These are phyloP conservation scores for Mimosa pudica DNA, from an alignment of 306 rosid genomes.

Conservation along the genomic window DNA sequence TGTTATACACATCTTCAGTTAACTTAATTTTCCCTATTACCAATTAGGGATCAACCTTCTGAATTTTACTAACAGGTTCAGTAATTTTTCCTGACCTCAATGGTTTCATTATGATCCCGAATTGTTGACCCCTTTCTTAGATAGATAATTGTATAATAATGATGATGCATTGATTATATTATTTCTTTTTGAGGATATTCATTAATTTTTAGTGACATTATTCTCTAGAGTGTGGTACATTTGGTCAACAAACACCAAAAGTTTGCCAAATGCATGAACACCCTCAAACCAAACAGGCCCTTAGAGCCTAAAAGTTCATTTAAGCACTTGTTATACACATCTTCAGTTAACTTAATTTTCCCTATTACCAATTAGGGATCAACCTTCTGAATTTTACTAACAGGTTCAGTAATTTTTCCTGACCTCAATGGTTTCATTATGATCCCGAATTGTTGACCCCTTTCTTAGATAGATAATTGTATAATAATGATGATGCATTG, in stretches of 20 bases:
- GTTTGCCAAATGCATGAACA: no score
- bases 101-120: neutral
- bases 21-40: neutral
- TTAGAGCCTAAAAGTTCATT: no score
- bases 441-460: neutral
- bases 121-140: neutral
- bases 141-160: neutral
- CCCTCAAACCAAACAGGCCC: no score
- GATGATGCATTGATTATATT: neutral
- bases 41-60: neutral
- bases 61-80: neutral
- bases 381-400: neutral
- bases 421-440: neutral
- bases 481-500: neutral
- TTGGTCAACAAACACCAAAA: no score
- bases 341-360: no score
- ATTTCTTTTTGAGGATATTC: neutral
- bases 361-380: neutral
- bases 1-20: neutral
- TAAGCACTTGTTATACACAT: neutral
- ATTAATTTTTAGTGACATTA: no score
- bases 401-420: neutral
- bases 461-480: neutral
- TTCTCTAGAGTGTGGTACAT: no score
- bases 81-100: neutral